These are phyloP conservation scores for Plasmodium yoelii DNA, from an alignment of 169 alveolate species.

Conservation along the genomic window DNA sequence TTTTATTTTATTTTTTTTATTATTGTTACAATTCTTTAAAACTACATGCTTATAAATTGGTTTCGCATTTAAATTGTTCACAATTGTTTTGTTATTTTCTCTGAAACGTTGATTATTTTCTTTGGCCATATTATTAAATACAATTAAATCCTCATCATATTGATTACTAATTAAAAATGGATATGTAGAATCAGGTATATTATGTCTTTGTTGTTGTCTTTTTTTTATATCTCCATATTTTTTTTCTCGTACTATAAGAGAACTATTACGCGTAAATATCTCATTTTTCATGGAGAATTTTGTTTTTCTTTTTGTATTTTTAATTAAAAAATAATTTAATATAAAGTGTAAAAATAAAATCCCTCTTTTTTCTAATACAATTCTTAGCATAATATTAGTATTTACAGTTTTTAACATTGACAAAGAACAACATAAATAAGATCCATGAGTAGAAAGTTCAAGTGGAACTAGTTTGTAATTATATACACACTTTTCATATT, in stretches of 20 bases:
- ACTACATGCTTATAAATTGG: slow-evolving; percentile 18
- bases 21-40: slow-evolving; percentile 14
- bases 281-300: background rate
- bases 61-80: background rate
- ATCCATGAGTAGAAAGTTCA: background rate
- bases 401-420: slow-evolving; percentile 35
- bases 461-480: slow-evolving; percentile 13
- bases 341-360: slow-evolving; percentile 18
- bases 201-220: background rate
- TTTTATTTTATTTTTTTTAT: slow-evolving; percentile 25
- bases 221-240: background rate
- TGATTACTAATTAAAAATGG: background rate
- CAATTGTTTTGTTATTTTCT: background rate
- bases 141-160: background rate
- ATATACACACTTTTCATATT: background rate
- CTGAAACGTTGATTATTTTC: background rate
- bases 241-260: background rate
- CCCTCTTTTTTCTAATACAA: slow-evolving; percentile 55
- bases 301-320: background rate
- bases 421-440: slow-evolving; percentile 52
- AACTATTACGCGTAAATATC: background rate
- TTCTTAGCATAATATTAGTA: slow-evolving; percentile 33
- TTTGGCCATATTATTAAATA: background rate
- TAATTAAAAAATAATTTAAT: slow-evolving; percentile 37
- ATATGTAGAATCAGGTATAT: background rate